A percentile compares a stretch with the other conserved stretches of the same genome.
Conservation (phyloP, 805 yeast genomes). For the Torulaspora quercuum region DNA sequence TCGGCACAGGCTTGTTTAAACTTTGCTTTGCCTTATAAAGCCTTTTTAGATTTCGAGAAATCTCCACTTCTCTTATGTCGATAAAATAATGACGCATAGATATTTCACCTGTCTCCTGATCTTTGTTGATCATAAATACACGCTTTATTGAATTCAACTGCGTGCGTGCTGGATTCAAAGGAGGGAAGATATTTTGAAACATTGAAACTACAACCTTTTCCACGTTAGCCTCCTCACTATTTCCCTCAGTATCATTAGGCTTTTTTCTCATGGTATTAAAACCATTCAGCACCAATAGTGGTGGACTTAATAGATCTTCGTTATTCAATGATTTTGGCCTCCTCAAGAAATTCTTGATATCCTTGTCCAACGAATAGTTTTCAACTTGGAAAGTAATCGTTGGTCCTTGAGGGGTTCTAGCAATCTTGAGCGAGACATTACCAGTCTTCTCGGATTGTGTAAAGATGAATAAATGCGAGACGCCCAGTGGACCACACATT, state of each 20-base stretch:
- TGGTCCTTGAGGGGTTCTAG: conserved; percentile 92
- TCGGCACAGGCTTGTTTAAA: conserved; percentile 64
- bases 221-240: conserved; percentile 42
- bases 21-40: conserved; percentile 59
- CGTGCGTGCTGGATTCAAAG: conserved; percentile 81
- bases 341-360: conserved; percentile 63
- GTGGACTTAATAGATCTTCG: conserved; percentile 74
- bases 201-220: conserved; percentile 84
- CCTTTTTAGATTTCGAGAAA: conserved; percentile 66
- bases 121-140: conserved; percentile 78
- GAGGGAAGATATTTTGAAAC: conserved; percentile 94
- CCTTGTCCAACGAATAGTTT: conserved; percentile 77
- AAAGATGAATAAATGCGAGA: conserved; percentile 81
- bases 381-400: conserved; percentile 77
- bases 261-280: conserved; percentile 42
- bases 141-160: conserved; percentile 72
- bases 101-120: conserved; percentile 63
- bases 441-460: conserved; percentile 77
- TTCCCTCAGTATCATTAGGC: conserved; percentile 7
- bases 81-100: conserved; percentile 89
- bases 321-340: conserved; percentile 75
- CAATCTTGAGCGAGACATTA: conserved; percentile 74
- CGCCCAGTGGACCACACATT: conserved; percentile 98
- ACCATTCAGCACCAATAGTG: conserved; percentile 90
- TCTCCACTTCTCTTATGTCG: conserved; percentile 79